Percentiles rank a stretch among this genome's conserved stretches.
These are phyloP conservation scores for Parascedosporium putredinis DNA, from an alignment of 2,329 filamentous ascomycete species.

Conservation along the genomic window DNA sequence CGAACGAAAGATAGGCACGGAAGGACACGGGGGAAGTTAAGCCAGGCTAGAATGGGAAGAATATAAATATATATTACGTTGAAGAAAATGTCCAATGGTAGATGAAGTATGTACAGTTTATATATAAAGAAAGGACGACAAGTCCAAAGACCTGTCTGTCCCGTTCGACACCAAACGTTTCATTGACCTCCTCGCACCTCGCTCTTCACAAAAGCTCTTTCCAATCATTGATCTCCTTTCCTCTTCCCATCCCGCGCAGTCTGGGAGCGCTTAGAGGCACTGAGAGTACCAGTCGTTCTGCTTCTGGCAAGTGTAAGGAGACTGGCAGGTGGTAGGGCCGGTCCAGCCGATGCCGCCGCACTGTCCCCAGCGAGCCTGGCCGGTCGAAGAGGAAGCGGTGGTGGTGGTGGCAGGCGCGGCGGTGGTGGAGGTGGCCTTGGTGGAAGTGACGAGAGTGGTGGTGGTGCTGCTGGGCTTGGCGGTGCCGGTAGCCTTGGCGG, in stretches of 20 bases:
- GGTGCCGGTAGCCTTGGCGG: conserved; percentile 16
- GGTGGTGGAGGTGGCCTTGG: not conserved
- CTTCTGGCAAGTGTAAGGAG: conserved; percentile 24
- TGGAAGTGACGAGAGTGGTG: not conserved
- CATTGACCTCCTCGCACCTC: not conserved
- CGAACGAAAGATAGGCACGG: not conserved
- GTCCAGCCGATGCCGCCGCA: conserved; percentile 26
- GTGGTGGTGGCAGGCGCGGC: conserved; percentile 2
- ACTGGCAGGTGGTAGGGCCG: conserved; percentile 25
- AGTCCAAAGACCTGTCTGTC: not conserved
- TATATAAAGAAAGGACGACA: not conserved
- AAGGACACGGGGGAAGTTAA: not conserved
- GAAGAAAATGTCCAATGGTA: not conserved
- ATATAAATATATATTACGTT: not conserved
- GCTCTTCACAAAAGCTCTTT: not conserved
- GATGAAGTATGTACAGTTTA: not conserved
- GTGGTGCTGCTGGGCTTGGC: not conserved
- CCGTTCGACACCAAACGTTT: not conserved
- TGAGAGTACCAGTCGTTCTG: conserved; percentile 30
- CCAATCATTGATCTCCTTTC: not conserved
- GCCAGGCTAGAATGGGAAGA: not conserved
- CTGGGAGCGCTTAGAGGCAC: conserved; percentile 28
- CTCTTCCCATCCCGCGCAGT: not conserved
- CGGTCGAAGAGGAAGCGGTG: conserved; percentile 16
- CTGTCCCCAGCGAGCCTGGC: conserved; percentile 22